Evolutionary conservation across 23 red algal species (phyloP), one percentile per base, ranked within the genome.

Genomic region (Gracilaria gracilis): DNA sequence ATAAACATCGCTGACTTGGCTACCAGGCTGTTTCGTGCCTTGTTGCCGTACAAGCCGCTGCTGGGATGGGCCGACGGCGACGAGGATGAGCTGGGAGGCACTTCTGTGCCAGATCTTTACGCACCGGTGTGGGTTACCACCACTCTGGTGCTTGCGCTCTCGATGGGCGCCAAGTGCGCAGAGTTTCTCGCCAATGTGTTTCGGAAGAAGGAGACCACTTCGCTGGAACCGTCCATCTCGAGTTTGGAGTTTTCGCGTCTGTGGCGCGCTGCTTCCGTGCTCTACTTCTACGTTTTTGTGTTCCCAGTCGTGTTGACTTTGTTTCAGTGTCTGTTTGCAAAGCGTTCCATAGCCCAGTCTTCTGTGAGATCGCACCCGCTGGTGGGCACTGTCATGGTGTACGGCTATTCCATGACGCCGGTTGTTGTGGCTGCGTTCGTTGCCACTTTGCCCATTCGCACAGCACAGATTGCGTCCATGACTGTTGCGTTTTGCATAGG

Each of bases 121-220:
- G 94, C 71, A 15, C 86, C 94, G 32, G 88, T 96, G 2, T 96
- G 94, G 94, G 83, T 96, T 35, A 92, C 94, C 3, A 96, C 94
- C 36, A 96, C 94, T 0, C 79, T 91, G 15, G 89, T 96, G 21
- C 70, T 96, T n/a, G 81, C 88, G 48, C 75, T 96, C 27, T 91
- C 94, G 44, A 85, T 96, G 88, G 87, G 78, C 19, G 67, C 79
- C 13, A 84, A 80, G 50, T 51, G 82, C 12, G 81, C 88, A 1
- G 73, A 85, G 31, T 96, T 96, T 49, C 55, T 96, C 27, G 77
- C 87, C 0, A 91, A 91, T 36, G 84, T 96, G 16, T 79, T 92
- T 23, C 80, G 81, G 49, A 67, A 84, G 81, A 78, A 93, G 67
- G 86, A 92, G 28, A 88, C 84, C 34, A 69, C 81, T 11, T 77